Base-by-base conservation (phyloP, 2,329 filamentous ascomycete species). In the Gremmenia infestans region DNA sequence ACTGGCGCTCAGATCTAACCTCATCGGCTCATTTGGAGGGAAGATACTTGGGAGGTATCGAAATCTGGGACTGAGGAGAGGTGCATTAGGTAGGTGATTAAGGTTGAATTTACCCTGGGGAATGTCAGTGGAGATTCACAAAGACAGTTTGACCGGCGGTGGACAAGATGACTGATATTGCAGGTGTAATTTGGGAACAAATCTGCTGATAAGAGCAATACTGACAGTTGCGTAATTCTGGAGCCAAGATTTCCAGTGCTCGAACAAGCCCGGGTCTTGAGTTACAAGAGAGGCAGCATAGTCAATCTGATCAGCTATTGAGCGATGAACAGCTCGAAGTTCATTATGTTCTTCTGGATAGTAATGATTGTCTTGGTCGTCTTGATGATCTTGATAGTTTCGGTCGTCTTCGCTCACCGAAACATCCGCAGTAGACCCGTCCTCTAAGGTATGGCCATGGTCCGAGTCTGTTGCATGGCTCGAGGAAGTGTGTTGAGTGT, bases 11-110 rank as follows among this genome's bases (percentile, higher is more conserved):
- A 62, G 57, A 32, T 45, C 35, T 4, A 67, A 37, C 50, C 70
- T 64, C 8, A 54, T 36, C 19, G 55, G 60, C 47, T 72, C 70
- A 39, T 67, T 62, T 5, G 56, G 51, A 5, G 70, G 68, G 36
- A 59, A 58, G 2, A 69, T 57, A 7, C 69, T 65, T 17, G 63
- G 63, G 7, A 72, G 65, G 48, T 63, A 68, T 47, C 8, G 39
- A 35, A 11, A 40, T 11, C 39, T 2, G 11, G 39, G 36, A 22
- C 17, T 15, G 9, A 35, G 40, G 11, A 11, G 5, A 37, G 37
- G n/a, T 40, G 28, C 12, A 5, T 19, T 6, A 11, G 28, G 48
- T 17, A 25, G 48, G 11, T 23, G 42, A 45, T 12, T 45, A 9
- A 45, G 19, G 19, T 23, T 45, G 12, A 19, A 45, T 45, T 45